Evolutionary conservation across 2,329 filamentous ascomycete species (phyloP).

Genomic region (Trichoderma breve): DNA sequence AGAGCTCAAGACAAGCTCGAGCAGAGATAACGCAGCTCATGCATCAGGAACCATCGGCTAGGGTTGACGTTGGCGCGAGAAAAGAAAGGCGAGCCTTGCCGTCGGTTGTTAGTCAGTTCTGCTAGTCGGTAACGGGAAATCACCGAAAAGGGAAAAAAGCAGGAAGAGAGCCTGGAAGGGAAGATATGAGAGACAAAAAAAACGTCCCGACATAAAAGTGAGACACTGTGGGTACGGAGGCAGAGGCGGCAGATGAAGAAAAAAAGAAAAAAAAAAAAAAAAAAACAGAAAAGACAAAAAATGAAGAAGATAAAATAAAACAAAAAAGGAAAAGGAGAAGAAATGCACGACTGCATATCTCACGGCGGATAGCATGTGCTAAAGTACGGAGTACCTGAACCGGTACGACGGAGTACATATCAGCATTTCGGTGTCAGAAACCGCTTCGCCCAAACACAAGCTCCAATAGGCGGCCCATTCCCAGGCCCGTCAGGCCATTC

Average conservation of each 20-base stretch:
- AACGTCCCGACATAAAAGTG: background rate
- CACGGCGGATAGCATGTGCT: background rate
- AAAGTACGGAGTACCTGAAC: background rate
- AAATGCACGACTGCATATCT: background rate
- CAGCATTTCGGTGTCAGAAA: slow-evolving; percentile 16
- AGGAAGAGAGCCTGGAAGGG: background rate
- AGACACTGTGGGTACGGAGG: slow-evolving; percentile 4
- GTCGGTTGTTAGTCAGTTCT: background rate
- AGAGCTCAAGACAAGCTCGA: background rate
- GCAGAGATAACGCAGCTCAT: background rate
- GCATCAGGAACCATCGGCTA: slow-evolving; percentile 10
- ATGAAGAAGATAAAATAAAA: background rate
- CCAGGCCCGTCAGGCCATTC: slow-evolving; percentile 17
- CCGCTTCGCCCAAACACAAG: slow-evolving; percentile 7
- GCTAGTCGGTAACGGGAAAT: background rate
- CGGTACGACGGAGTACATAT: background rate
- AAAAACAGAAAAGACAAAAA: background rate
- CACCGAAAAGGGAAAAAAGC: background rate
- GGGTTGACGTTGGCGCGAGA: background rate
- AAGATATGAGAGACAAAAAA: background rate
- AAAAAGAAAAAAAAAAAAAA: background rate
- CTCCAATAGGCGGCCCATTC: slow-evolving; percentile 13
- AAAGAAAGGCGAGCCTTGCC: background rate
- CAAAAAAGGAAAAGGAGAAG: background rate
- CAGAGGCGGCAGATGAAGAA: background rate